Conservation (phyloP, 176 grass and related monocot species). For the Typha latifolia region DNA sequence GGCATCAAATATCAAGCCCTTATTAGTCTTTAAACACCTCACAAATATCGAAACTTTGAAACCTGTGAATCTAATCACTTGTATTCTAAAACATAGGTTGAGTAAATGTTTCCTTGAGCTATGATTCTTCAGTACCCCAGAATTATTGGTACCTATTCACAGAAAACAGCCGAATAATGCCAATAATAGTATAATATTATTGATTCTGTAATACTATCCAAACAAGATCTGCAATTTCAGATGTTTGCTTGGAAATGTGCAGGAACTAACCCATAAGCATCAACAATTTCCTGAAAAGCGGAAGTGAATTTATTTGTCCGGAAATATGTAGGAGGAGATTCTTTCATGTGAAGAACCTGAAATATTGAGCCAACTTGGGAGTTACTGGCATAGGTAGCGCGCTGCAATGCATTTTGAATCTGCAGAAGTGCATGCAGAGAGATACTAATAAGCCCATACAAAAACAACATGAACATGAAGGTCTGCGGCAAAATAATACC, state of each 20-base stretch:
- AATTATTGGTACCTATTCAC: too few relatives aligned
- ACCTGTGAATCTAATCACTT: too few relatives aligned
- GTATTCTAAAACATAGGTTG: too few relatives aligned
- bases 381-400: conserved; percentile 73
- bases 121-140: too few relatives aligned
- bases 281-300: conserved; percentile 98
- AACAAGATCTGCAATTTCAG: too few relatives aligned
- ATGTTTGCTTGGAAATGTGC: background rate
- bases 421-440: conserved; percentile 28
- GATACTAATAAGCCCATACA: conserved; percentile 14
- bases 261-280: conserved; percentile 82
- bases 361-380: conserved; percentile 96
- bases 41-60: too few relatives aligned
- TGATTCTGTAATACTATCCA: too few relatives aligned
- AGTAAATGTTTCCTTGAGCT: too few relatives aligned
- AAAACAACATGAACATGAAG: conserved; percentile 7
- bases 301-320: conserved; percentile 78
- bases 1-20: too few relatives aligned
- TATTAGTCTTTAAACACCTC: too few relatives aligned
- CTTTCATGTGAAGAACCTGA: conserved; percentile 81
- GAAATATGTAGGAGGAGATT: conserved; percentile 91
- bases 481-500: conserved; percentile 5
- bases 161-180: too few relatives aligned
- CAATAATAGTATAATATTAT: too few relatives aligned
- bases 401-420: conserved; percentile 67